phyloP scores from a whole-genome alignment of 495 filamentous ascomycete species.

The Penicillium longicatenatum region DNA sequence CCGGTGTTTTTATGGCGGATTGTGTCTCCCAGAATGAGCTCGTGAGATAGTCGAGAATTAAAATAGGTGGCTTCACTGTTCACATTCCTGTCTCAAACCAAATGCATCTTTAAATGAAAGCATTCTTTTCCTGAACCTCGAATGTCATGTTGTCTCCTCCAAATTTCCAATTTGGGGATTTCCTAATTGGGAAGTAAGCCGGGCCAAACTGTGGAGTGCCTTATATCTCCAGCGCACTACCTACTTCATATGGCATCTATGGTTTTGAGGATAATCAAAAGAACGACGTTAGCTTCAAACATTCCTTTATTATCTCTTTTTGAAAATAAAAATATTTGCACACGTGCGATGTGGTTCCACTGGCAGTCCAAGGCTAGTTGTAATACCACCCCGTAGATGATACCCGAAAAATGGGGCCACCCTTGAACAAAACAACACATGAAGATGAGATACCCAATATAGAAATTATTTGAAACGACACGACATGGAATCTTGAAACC shows the following conservation, averaged over 20 bases:
- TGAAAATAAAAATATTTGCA: too few species aligned
- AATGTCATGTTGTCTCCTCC: not conserved
- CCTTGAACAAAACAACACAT: not conserved
- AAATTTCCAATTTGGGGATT: not conserved
- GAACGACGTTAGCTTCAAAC: too few species aligned
- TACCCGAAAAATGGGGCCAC: not conserved
- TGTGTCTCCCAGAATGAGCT: not conserved
- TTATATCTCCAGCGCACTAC: too few species aligned
- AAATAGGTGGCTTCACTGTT: not conserved
- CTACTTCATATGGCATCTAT: too few species aligned
- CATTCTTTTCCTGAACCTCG: not conserved
- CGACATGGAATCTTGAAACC: not conserved
- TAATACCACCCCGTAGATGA: not conserved
- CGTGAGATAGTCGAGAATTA: not conserved
- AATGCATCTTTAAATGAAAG: not conserved
- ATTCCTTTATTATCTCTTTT: too few species aligned
- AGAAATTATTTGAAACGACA: not conserved
- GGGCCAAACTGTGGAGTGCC: too few species aligned
- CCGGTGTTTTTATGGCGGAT: not conserved
- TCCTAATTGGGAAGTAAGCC: not conserved
- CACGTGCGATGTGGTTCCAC: not conserved
- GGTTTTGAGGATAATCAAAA: too few species aligned
- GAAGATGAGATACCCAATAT: not conserved
- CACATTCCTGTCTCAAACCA: not conserved
- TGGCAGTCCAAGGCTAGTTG: not conserved